Conservation (phyloP, 768 basidiomycete genomes). For the Tricholoma sp. region DNA sequence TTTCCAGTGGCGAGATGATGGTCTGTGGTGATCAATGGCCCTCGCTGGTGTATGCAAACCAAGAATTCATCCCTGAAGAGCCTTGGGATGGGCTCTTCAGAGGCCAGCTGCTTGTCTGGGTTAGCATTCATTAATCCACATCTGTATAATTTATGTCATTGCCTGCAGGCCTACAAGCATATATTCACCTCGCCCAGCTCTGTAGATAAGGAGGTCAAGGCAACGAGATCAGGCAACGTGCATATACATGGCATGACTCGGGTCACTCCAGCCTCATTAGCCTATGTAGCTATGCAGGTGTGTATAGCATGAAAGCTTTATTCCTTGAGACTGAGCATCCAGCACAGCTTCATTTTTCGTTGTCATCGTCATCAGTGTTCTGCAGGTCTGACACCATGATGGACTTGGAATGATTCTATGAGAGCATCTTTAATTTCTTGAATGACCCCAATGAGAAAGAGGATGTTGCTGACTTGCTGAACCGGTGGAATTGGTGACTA, state of each 20-base stretch:
- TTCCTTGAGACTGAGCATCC: background rate
- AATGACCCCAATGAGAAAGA: background rate
- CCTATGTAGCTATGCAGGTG: conserved; percentile 11
- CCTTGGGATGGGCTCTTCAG: conserved; percentile 23
- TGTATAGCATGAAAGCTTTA: background rate
- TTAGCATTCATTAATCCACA: background rate
- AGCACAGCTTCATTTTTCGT: conserved; percentile 1
- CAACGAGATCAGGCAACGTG: background rate
- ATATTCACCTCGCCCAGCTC: background rate
- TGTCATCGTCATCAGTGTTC: background rate
- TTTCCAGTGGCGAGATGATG: background rate
- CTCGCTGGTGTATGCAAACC: conserved; percentile 15
- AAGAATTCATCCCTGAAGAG: conserved; percentile 15
- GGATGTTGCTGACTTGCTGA: background rate
- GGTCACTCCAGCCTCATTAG: conserved; percentile 8
- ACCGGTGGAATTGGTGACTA: conserved; percentile 3
- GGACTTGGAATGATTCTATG: conserved; percentile 1
- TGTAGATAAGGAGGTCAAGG: background rate
- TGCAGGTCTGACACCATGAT: background rate
- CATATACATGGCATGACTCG: conserved; percentile 10
- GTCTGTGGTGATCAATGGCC: conserved; percentile 23
- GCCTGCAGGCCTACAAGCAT: background rate
- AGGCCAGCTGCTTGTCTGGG: conserved; percentile 18
- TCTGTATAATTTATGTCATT: background rate
- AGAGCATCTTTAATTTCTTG: background rate